Percentiles rank a stretch among this genome's conserved stretches.
Evolutionary conservation across 148 eudicot species (phyloP).

Genomic region (Beta vulgaris): DNA sequence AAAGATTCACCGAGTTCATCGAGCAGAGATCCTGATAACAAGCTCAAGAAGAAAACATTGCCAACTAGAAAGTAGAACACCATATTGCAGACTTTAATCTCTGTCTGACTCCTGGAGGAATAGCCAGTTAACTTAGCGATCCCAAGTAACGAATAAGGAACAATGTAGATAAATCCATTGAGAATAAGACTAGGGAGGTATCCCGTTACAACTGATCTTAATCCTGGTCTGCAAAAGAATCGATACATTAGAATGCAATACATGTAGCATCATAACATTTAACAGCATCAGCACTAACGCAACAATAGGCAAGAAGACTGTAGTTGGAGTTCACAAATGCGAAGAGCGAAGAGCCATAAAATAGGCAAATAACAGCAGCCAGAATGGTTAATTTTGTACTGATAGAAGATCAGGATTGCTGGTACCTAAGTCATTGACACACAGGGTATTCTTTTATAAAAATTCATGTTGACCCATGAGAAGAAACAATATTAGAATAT

Average conservation of each 20-base stretch:
- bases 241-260: conserved; percentile 7
- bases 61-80: conserved; percentile 87
- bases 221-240: conserved; percentile 64
- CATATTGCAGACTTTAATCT: conserved; percentile 81
- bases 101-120: conserved; percentile 65
- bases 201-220: conserved; percentile 71
- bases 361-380: background rate
- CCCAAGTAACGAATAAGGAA: conserved; percentile 77
- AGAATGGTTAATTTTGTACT: background rate
- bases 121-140: conserved; percentile 76
- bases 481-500: too few species aligned
- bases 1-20: conserved; percentile 86
- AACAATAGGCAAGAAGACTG: background rate
- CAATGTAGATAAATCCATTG: conserved; percentile 69
- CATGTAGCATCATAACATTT: background rate
- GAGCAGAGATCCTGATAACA: conserved; percentile 85
- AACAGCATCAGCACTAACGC: background rate
- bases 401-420: background rate
- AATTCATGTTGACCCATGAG: background rate
- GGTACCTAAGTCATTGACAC: background rate
- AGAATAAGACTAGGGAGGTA: conserved; percentile 88
- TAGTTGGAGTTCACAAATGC: background rate
- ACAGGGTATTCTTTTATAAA: background rate
- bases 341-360: background rate
- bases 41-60: conserved; percentile 79